phyloP scores from a whole-genome alignment of 1,284 basidiomycete genomes.

The Coriolopsis trogii region DNA sequence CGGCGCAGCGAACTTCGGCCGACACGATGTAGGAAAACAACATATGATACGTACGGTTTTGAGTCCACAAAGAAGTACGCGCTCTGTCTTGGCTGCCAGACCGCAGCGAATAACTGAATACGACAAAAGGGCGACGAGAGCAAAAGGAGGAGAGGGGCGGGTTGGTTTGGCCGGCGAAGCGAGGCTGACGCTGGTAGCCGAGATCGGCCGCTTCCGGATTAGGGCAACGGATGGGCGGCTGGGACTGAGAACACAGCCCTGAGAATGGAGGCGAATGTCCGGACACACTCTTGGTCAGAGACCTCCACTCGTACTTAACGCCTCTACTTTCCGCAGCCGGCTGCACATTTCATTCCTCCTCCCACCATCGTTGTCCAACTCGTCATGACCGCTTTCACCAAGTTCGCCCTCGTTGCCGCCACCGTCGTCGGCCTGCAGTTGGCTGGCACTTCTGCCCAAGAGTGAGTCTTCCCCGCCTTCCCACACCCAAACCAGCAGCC shows the following conservation, averaged over 20 bases:
- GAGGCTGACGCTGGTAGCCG: background rate
- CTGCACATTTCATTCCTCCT: constrained; percentile 17
- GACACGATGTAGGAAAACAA: no score
- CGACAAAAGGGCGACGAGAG: no score
- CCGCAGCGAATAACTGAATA: no score
- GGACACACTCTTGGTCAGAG: background rate
- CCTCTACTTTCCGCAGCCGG: constrained; percentile 20
- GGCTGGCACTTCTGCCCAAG: constrained; percentile 42
- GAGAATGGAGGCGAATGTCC: background rate
- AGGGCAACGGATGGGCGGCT: background rate
- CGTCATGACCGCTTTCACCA: constrained; percentile 25
- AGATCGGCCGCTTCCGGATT: background rate
- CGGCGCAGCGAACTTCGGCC: no score
- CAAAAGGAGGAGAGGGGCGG: background rate
- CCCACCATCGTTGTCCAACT: constrained; percentile 8
- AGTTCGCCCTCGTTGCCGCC: constrained; percentile 31
- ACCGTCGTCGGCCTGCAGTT: constrained; percentile 42
- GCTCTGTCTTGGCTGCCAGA: no score
- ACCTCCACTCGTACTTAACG: constrained; percentile 7
- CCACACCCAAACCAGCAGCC: background rate
- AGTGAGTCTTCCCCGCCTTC: constrained; percentile 37
- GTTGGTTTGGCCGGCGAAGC: background rate
- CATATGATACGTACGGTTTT: no score
- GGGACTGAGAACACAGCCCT: background rate
- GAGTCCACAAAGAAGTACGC: no score